These are phyloP conservation scores for Santalum album DNA, from an alignment of 164 flowering plant species.

Conservation along the genomic window DNA sequence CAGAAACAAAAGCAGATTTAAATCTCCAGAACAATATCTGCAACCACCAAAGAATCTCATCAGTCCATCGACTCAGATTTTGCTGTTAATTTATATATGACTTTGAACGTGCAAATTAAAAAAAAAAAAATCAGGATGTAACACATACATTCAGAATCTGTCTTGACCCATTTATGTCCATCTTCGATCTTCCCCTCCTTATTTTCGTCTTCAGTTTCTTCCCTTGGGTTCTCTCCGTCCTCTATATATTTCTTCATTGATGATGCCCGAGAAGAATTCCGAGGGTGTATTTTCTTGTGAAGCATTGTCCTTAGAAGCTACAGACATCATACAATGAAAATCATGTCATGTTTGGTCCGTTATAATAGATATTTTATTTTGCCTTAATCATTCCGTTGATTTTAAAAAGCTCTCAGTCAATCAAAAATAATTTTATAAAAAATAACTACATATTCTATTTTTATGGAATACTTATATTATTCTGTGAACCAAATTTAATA, in stretches of 20 bases:
- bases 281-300: neutral
- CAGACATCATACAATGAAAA: neutral
- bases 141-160: neutral
- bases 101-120: no score
- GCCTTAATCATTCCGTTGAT: no score
- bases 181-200: neutral
- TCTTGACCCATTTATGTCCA: conserved; percentile 1
- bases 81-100: no score
- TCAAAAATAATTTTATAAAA: no score
- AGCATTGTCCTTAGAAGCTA: neutral
- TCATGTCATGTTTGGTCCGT: no score
- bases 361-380: no score
- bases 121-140: no score
- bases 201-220: neutral
- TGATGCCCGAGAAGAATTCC: neutral
- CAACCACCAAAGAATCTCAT: neutral
- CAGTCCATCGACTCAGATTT: neutral
- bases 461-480: no score
- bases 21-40: conserved; percentile 36
- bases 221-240: neutral
- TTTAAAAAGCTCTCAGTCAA: no score
- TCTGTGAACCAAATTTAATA: no score
- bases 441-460: no score
- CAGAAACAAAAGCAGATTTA: conserved; percentile 4
- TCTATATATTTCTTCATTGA: neutral